Conservation (phyloP, 257 asterid species). For the Solanum virginianum region DNA sequence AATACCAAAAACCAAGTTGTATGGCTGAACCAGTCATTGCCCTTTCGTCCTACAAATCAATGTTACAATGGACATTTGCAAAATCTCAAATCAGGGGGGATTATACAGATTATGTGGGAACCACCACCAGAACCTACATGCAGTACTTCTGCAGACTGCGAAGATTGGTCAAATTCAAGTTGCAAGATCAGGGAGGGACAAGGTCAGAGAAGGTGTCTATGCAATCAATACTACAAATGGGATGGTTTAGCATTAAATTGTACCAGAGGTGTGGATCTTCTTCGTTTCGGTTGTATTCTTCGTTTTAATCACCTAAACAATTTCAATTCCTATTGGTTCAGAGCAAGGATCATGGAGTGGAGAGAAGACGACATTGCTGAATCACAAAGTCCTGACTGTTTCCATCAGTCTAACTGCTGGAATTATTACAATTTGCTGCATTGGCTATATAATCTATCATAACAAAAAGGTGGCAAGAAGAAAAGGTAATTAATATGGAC, state of each 20-base stretch:
- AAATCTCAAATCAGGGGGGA: background rate
- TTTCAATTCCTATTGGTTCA: background rate
- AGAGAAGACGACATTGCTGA: background rate
- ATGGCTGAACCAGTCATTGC: slow-evolving; percentile 1
- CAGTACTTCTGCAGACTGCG: background rate
- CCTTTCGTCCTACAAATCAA: background rate
- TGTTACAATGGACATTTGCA: background rate
- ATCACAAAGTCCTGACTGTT: background rate
- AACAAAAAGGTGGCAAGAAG: background rate
- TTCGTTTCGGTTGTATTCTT: background rate
- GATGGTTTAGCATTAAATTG: background rate
- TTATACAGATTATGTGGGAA: background rate
- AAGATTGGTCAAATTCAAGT: slow-evolving; percentile 4
- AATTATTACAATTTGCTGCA: background rate
- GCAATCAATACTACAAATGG: slow-evolving; percentile 2
- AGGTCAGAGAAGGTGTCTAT: slow-evolving; percentile 1
- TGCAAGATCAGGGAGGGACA: background rate
- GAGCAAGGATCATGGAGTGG: background rate
- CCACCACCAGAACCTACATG: slow-evolving; percentile 6
- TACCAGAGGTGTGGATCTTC: background rate
- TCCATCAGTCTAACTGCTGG: background rate
- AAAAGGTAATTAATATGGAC: background rate
- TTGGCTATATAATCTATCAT: background rate
- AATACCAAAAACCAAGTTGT: background rate
- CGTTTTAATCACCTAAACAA: background rate